Base-by-base conservation (phyloP, 2,329 filamentous ascomycete species). In the Clonostachys rosea region DNA sequence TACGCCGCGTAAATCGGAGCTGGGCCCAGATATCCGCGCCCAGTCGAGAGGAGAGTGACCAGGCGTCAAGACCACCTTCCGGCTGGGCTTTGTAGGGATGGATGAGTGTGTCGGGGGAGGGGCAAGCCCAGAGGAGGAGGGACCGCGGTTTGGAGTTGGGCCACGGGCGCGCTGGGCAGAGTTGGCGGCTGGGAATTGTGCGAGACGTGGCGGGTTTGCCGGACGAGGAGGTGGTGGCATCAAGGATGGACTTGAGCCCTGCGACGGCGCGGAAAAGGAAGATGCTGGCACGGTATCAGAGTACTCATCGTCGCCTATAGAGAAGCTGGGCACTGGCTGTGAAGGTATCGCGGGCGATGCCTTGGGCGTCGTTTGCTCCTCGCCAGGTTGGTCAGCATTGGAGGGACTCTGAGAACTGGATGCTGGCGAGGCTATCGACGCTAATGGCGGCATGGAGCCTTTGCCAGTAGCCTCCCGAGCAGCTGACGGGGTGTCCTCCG, bases 1-100 rank as follows among this genome's bases (percentile, higher is more conserved):
- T 50, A 87, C 54, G 37, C 81, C 81, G n/a, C 87, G 85, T 24
- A 91, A 79, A 52, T 90, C 85, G 33, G 79, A 73, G 33, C 69
- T 70, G 3, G 85, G 83, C 17, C 76, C 74, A 2, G 82, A 79
- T 2, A 96, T 79, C 6, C 86, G 83, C 12, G 94, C 94, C 94
- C 94, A 99, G 77, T 99, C 94, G 12, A 99, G 83, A 0, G 94
- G 92, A 3, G 90, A 96, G 72, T 92, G 91, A 34, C 94, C 92
- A 0, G 94, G 94, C n/a, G 84, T 79, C 5, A 99, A 81, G 9
- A 86, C 75, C 5, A 96, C 88, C 59, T 92, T 88, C 64, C 78
- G 80, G 11, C 75, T 79, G 5, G 78, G 76, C 59, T 81, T 83
- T 20, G 67, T 52, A 3, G 80, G 78, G 49, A 73, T 75, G 40